These are phyloP conservation scores for Colletotrichum phormii DNA, from an alignment of 2,329 filamentous ascomycete species.

Conservation along the genomic window DNA sequence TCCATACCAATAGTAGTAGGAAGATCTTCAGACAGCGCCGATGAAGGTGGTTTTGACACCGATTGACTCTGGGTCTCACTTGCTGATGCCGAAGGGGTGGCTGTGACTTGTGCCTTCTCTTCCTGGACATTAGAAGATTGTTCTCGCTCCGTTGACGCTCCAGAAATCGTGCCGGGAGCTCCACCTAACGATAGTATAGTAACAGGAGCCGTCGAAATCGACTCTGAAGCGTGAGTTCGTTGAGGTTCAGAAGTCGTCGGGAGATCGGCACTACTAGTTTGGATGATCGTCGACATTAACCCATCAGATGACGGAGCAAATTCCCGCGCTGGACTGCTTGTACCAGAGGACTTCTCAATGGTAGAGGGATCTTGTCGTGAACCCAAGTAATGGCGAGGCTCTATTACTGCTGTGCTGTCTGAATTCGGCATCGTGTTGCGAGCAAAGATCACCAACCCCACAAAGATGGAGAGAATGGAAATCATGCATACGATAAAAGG, in stretches of 20 bases:
- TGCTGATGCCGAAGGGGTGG: background rate
- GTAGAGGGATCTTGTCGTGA: background rate
- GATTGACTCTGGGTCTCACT: background rate
- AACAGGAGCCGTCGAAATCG: background rate
- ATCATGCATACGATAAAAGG: constrained; percentile 45
- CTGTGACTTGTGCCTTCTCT: background rate
- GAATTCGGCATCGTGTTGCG: constrained; percentile 46
- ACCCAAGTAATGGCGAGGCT: constrained; percentile 11
- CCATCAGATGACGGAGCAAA: accelerated
- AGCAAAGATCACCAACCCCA: constrained; percentile 44
- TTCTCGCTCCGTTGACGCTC: background rate
- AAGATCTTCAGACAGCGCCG: background rate
- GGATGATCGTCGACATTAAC: background rate
- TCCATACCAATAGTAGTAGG: background rate
- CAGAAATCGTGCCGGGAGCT: background rate
- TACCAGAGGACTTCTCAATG: background rate
- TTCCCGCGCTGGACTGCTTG: background rate
- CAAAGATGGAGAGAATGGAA: constrained; percentile 41
- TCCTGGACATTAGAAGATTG: background rate
- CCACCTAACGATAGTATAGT: background rate
- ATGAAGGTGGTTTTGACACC: background rate
- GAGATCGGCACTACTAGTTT: background rate
- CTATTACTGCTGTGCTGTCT: constrained; percentile 42
- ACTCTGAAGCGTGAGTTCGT: background rate
- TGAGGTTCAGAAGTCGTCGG: background rate